Conservation (phyloP, 2,329 filamentous ascomycete genomes). For the Hirsutella thompsonii region DNA sequence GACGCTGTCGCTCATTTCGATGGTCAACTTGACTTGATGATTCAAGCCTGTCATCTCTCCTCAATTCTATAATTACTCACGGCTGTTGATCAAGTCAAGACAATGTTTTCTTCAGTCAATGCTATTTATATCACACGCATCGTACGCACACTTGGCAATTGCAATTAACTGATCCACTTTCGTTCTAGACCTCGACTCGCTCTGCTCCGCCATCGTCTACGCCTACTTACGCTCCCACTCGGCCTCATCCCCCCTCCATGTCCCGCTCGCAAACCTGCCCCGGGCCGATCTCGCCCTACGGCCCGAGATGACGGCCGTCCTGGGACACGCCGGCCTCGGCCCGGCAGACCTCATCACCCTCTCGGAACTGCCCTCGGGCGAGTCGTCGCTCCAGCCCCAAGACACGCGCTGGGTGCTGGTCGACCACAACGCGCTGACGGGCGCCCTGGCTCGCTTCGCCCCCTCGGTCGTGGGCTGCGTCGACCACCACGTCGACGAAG, state of each 20-base stretch:
- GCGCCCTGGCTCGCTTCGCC: conserved; percentile 27
- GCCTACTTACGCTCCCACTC: conserved; percentile 59
- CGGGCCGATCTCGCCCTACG: conserved; percentile 56
- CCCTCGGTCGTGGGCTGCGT: conserved; percentile 49
- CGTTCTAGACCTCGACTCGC: conserved; percentile 59
- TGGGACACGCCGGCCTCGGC: conserved; percentile 45
- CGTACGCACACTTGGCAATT: neutral
- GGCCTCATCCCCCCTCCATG: conserved; percentile 40
- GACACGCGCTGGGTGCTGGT: conserved; percentile 61
- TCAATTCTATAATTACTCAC: too few relatives aligned
- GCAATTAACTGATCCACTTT: neutral
- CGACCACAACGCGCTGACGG: conserved; percentile 66
- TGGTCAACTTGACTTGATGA: too few relatives aligned
- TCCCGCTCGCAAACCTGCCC: conserved; percentile 62
- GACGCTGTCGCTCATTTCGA: too few relatives aligned
- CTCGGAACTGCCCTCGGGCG: conserved; percentile 30
- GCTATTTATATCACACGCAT: neutral
- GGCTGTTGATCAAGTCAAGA: neutral
- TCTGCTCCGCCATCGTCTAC: conserved; percentile 60
- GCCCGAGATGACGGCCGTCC: conserved; percentile 56
- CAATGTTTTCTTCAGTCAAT: neutral
- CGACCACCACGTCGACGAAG: conserved; percentile 71
- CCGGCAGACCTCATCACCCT: conserved; percentile 51
- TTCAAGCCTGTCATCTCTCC: too few relatives aligned
- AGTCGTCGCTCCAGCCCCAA: conserved; percentile 20